Conservation (phyloP, 441 rosid species). For the Heliophila coronopifolia region DNA sequence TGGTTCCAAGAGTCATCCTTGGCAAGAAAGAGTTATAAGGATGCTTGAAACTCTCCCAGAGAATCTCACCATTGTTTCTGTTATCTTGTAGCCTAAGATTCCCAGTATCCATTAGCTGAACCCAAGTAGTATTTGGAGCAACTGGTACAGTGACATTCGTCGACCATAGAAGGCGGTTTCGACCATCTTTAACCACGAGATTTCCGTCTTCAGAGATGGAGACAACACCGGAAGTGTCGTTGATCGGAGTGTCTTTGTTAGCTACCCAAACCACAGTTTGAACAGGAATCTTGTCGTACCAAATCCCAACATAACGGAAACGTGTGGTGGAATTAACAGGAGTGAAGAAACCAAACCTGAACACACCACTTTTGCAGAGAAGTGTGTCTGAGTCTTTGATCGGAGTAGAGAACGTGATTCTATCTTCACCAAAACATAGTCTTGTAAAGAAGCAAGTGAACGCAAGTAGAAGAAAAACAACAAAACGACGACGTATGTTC, state of each 20-base stretch:
- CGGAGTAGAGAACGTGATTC: slow-evolving; percentile 21
- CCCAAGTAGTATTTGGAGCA: slow-evolving; percentile 15
- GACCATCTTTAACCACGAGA: slow-evolving; percentile 37
- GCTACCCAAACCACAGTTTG: slow-evolving; percentile 45
- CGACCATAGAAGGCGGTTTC: slow-evolving; percentile 37
- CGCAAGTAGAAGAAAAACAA: slow-evolving; percentile 9
- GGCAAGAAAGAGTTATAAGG: slow-evolving; percentile 25
- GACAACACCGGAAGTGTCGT: slow-evolving; percentile 40
- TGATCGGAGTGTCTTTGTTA: slow-evolving; percentile 39
- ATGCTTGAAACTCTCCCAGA: slow-evolving; percentile 45
- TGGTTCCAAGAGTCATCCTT: slow-evolving; percentile 20
- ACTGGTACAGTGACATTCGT: slow-evolving; percentile 22
- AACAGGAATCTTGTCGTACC: slow-evolving; percentile 29
- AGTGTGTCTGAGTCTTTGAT: slow-evolving; percentile 33
- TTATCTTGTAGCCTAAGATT: slow-evolving; percentile 30
- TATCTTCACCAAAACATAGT: slow-evolving; percentile 26
- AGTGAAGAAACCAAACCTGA: slow-evolving; percentile 46
- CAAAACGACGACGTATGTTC: neutral
- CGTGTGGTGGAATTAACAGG: slow-evolving; percentile 34
- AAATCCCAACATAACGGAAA: slow-evolving; percentile 39
- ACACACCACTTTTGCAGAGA: slow-evolving; percentile 23
- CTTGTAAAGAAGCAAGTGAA: slow-evolving; percentile 2
- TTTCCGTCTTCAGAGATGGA: slow-evolving; percentile 37
- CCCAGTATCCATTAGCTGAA: slow-evolving; percentile 34
- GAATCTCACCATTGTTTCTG: neutral